A percentile compares a stretch with the other conserved stretches of the same genome.
phyloP scores from a whole-genome alignment of 2,329 filamentous ascomycete genomes.

The Emergomyces orientalis region DNA sequence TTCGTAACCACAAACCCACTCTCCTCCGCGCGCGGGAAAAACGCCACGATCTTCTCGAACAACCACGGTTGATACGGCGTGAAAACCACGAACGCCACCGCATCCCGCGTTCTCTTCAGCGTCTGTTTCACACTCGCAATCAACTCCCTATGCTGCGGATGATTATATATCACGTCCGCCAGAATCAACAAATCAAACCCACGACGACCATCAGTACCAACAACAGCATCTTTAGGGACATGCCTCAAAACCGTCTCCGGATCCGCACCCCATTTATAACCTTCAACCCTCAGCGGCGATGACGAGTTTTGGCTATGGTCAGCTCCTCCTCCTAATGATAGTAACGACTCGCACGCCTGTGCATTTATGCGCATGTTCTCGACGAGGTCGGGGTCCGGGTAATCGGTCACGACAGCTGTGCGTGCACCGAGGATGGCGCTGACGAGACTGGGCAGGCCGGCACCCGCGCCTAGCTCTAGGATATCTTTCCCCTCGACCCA shows the following conservation, averaged over 20 bases:
- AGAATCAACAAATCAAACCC: slow-evolving; percentile 74
- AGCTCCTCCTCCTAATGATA: slow-evolving; percentile 10
- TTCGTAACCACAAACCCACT: slow-evolving; percentile 68
- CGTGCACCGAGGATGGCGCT: slow-evolving; percentile 62
- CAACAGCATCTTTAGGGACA: slow-evolving; percentile 30
- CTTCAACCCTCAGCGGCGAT: slow-evolving; percentile 49
- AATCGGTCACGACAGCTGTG: slow-evolving; percentile 71
- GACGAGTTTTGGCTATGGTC: slow-evolving; percentile 21
- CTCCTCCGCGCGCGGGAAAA: slow-evolving; percentile 67
- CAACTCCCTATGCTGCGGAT: slow-evolving; percentile 74
- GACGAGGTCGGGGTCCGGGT: slow-evolving; percentile 75
- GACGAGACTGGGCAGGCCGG: slow-evolving; percentile 72
- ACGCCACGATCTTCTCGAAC: slow-evolving; percentile 70
- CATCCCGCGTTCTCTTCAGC: slow-evolving; percentile 46
- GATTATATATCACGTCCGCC: slow-evolving; percentile 83
- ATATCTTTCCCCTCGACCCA: slow-evolving; percentile 61
- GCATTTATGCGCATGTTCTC: slow-evolving; percentile 72
- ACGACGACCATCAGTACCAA: slow-evolving; percentile 9
- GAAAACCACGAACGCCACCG: slow-evolving; percentile 78
- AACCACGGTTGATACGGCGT: slow-evolving; percentile 91
- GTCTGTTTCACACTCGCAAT: slow-evolving; percentile 61
- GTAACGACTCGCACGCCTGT: slow-evolving; percentile 41
- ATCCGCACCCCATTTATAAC: slow-evolving; percentile 76
- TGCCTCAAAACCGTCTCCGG: slow-evolving; percentile 49
- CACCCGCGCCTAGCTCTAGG: slow-evolving; percentile 81